Conservation (phyloP, 169 alveolate genomes). For the Plasmodium chabaudi region DNA sequence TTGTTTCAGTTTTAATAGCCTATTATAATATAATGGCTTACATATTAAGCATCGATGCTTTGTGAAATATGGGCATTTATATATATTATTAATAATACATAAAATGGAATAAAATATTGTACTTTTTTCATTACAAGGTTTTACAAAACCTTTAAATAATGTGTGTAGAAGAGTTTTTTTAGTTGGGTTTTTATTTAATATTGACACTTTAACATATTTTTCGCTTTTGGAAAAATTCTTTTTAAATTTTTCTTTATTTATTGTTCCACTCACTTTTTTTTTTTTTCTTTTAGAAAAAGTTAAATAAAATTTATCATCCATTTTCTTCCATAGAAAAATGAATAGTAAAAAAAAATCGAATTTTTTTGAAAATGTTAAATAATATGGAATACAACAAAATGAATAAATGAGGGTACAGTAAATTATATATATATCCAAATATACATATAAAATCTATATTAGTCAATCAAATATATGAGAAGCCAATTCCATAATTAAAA, state of each 20-base stretch:
- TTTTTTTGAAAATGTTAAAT: conserved; percentile 1
- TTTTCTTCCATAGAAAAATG: conserved; percentile 41
- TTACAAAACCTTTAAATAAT: conserved; percentile 67
- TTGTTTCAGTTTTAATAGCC: conserved; percentile 8
- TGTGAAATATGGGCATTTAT: conserved; percentile 59
- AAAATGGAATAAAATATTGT: conserved; percentile 64
- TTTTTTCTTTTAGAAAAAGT: conserved; percentile 67
- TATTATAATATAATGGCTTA: conserved; percentile 38
- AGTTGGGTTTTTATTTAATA: conserved; percentile 34
- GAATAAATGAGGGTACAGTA: background rate
- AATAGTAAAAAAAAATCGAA: background rate
- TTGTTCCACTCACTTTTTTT: conserved; percentile 65
- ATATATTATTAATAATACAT: conserved; percentile 69
- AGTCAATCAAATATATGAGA: background rate
- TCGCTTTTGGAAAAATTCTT: conserved; percentile 57
- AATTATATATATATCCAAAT: background rate
- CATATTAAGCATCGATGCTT: conserved; percentile 73
- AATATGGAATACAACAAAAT: background rate
- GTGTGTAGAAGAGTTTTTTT: conserved; percentile 68
- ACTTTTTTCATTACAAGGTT: conserved; percentile 67
- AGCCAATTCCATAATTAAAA: background rate
- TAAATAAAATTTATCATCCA: conserved; percentile 59
- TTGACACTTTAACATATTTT: conserved; percentile 48
- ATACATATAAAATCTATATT: background rate
- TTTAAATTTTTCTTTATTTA: conserved; percentile 64